Base-by-base conservation (phyloP, 2,329 filamentous ascomycete species). In the Trichoderma breve region DNA sequence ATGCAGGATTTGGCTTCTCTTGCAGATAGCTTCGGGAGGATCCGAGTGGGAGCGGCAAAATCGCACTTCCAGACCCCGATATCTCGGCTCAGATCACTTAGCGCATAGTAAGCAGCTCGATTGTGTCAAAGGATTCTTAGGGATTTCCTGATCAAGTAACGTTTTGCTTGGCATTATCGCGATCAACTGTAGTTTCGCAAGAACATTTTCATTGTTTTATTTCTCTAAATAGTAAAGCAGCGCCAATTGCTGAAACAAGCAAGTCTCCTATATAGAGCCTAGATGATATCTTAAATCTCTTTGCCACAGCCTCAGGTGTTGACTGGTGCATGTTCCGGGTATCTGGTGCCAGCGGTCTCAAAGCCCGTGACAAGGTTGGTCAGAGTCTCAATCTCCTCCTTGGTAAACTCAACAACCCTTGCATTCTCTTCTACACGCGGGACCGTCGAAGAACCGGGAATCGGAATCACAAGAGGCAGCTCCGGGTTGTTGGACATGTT, bases 401-500 rank as follows among this genome's bases (percentile, higher is more conserved):
- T 82, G 1, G 80, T 85, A 28, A 91, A 79, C 0, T 83, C 80
- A 4, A 88, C 80, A 39, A 82, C 73, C 73, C 83, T 84, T 15
- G 83, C 79, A 74, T 93, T 93, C 83, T 93, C 90, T n/a, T 83
- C 75, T 2, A 92, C 84, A 18, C 90, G 84, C 18, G 81, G 83
- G 8, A 80, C 81, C 1, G 84, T 88, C 0, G 88, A 89, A 9
- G 90, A 86, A 11, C 90, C 90, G 0, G 91, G 91, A 73, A 92
- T 91, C 2, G 91, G 90, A 71, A 93, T 86, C 74, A 92, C 87
- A 11, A 77, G 79, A 11, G 87, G 87, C 81, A 88, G 82, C 21
- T 86, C 89, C 5, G 86, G 83, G 36, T 82, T 82, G 66, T 81
- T 81, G 65, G 83, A 86, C 43, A 89, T 81, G 3, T 83, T 80